Evolutionary conservation across 768 basidiomycete genomes (phyloP), one percentile per base, ranked within the genome.

Genomic region (Mycena rosella): DNA sequence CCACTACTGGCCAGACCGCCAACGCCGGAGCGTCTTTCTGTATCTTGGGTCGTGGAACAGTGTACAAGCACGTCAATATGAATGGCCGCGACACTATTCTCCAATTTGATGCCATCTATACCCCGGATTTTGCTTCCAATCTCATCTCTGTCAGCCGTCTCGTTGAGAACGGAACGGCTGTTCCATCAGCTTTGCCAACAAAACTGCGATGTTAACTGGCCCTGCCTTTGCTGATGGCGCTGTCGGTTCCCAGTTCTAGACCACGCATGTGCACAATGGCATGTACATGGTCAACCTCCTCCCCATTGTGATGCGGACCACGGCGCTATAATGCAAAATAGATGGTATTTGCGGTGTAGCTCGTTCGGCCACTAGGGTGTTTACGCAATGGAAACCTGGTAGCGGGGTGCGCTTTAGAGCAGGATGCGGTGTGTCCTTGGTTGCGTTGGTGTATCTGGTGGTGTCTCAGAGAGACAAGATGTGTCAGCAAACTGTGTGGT

Each of bases 1-100:
- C 13, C 18, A 32, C 20, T 5, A 45, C 30, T 27, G 48, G 61
- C 2, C 53, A 51, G 18, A 45, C 49, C 0, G 49, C 72, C 8
- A 38, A 56, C 7, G 27, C 40, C 18, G 61, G 62, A 3, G 20
- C 32, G n/a, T 32, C 30, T 15, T 62, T 71, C 47, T 13, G 40
- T 13, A 65, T 69, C 18, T 13, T 55, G 0, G 72, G 72, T 1
- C 29, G 27, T 18, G 67, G 72, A 3, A 54, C 32, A 2, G 52
- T 54, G 9, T 54, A 54, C 32, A 54, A 54, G n/a, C 18, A 20
- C 6, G 52, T 54, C 34, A n/a, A 36, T 11, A 54, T 54, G 52
- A 24, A 54, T 17, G 32, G 32, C 5, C 24, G 22, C 11, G 52
- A 20, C 2, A 54, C 52, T 24, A 13, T 54, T 10, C 22, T 54